A percentile compares a stretch with the other conserved stretches of the same genome.
phyloP scores from a whole-genome alignment of 2,329 filamentous ascomycete species.

The Neopestalotiopsis sp. region DNA sequence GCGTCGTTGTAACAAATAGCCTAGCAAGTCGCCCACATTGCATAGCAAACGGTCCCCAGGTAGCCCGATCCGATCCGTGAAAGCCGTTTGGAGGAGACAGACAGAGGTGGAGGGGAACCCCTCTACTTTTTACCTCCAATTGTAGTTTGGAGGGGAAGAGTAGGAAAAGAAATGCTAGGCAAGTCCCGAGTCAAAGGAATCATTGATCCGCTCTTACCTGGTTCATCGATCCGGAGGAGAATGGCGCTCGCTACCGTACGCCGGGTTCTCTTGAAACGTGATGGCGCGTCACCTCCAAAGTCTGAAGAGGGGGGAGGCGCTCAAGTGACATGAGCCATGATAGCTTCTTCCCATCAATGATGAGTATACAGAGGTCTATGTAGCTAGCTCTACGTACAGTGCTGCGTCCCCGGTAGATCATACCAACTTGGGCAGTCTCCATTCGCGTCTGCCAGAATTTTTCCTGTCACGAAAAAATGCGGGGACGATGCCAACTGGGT shows the following conservation, averaged over 20 bases:
- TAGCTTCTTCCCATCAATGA: neutral
- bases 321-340: neutral
- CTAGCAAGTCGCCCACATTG: neutral
- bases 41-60: neutral
- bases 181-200: neutral
- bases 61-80: too few species aligned
- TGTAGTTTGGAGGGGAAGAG: neutral
- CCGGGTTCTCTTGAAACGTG: constrained; percentile 1
- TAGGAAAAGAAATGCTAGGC: neutral
- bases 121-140: neutral
- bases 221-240: constrained; percentile 5
- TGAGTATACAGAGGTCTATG: too few species aligned
- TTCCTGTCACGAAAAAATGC: neutral
- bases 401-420: neutral
- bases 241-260: neutral
- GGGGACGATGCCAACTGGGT: neutral
- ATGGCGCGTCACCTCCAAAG: constrained; percentile 6
- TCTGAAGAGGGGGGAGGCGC: neutral
- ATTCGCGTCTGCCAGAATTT: neutral
- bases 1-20: neutral
- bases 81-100: too few species aligned
- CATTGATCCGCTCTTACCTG: neutral
- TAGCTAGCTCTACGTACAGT: too few species aligned
- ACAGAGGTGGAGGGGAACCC: too few species aligned
- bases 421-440: too few species aligned